Percentiles rank a stretch among this genome's conserved stretches.
phyloP scores from a whole-genome alignment of 2,329 filamentous ascomycete genomes.

The Acrocalymma vagum region DNA sequence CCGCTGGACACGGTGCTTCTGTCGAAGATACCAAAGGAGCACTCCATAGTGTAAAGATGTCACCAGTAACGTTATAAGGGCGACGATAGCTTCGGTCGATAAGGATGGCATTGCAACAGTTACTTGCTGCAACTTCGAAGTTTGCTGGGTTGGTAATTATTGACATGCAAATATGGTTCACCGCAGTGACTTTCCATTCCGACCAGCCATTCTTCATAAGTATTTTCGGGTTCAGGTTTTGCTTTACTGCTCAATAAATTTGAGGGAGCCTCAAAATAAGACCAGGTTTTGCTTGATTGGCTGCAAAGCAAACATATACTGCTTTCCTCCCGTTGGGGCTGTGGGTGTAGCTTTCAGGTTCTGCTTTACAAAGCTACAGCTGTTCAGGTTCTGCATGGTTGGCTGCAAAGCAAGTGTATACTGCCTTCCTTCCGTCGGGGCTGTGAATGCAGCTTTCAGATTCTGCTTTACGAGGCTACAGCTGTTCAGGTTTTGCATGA shows the following conservation, averaged over 20 bases:
- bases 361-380: too few species aligned
- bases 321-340: too few species aligned
- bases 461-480: too few species aligned
- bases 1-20: background rate
- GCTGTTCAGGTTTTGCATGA: conserved; percentile 10
- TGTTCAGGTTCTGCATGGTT: conserved; percentile 10
- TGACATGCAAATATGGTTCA: background rate
- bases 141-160: background rate
- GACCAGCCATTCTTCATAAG: background rate
- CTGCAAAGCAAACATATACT: too few species aligned
- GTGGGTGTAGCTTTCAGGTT: too few species aligned
- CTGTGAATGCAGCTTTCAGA: too few species aligned
- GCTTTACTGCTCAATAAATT: too few species aligned
- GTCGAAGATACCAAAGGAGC: conserved; percentile 9
- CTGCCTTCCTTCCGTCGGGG: too few species aligned
- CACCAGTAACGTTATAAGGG: conserved; percentile 9
- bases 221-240: too few species aligned
- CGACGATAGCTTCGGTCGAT: conserved; percentile 12
- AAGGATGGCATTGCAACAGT: conserved; percentile 4
- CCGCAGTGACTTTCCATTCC: background rate
- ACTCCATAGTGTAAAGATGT: conserved; percentile 6
- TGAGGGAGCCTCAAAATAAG: too few species aligned
- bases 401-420: too few species aligned
- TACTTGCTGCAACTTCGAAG: background rate
- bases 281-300: conserved; percentile 9